Conservation (phyloP, 108 stramenopile genomes). For the Nitzschia palea region DNA sequence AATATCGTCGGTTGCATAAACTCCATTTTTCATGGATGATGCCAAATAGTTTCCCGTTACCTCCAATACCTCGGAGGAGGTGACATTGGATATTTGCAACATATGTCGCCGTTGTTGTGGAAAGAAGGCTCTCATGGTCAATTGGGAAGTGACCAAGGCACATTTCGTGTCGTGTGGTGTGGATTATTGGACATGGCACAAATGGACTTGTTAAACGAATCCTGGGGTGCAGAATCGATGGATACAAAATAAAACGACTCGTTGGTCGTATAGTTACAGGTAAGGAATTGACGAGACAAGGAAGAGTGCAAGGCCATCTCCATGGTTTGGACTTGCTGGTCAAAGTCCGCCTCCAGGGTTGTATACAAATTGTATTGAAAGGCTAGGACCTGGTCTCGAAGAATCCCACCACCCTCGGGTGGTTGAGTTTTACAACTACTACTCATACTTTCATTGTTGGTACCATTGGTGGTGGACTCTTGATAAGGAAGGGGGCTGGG, state of each 20-base stretch:
- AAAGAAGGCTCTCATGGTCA: constrained; percentile 21
- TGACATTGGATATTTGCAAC: not conserved
- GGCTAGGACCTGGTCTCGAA: constrained; percentile 5
- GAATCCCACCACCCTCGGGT: not conserved
- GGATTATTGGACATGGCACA: constrained; percentile 13
- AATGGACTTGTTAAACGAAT: not conserved
- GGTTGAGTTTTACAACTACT: constrained; percentile 5
- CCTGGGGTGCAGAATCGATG: constrained; percentile 10
- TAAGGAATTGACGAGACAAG: constrained; percentile 13
- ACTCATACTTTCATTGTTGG: not conserved
- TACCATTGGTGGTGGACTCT: not conserved
- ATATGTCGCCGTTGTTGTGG: not conserved
- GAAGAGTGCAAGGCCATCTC: constrained; percentile 16
- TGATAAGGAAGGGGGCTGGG: constrained; percentile 56
- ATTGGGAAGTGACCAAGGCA: constrained; percentile 14
- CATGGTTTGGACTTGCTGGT: not conserved
- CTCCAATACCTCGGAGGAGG: constrained; percentile 7
- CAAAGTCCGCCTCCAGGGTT: not conserved
- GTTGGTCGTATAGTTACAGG: not conserved
- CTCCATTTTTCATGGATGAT: constrained; percentile 13
- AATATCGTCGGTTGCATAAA: constrained; percentile 16
- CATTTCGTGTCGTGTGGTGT: constrained; percentile 2
- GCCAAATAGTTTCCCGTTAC: constrained; percentile 10
- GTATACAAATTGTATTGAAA: constrained; percentile 26
- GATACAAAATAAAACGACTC: constrained; percentile 9